Evolutionary conservation across 1,139 yeast genomes (phyloP).

Genomic region (Pichia sp.): DNA sequence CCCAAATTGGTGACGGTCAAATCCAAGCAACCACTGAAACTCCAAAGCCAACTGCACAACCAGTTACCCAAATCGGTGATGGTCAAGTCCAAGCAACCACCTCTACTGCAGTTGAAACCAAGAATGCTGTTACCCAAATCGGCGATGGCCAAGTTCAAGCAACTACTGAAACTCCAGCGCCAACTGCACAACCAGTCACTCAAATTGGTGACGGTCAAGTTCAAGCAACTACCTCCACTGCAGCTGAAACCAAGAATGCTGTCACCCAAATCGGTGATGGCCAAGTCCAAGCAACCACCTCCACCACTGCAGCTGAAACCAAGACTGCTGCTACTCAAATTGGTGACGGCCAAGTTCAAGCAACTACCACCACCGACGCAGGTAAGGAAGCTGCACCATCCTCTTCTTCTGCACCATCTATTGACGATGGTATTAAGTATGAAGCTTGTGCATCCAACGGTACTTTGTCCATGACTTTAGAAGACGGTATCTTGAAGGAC

Average conservation of each 20-base stretch:
- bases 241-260: constrained; percentile 21
- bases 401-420: constrained; percentile 5
- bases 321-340: constrained; percentile 30
- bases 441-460: constrained; percentile 45
- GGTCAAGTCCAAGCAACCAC: constrained; percentile 35
- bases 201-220: constrained; percentile 43
- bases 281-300: constrained; percentile 34
- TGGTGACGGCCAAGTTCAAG: constrained; percentile 39
- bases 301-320: neutral
- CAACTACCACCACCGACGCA: constrained; percentile 45
- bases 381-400: constrained; percentile 16
- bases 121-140: constrained; percentile 30
- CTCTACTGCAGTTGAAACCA: constrained; percentile 14
- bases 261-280: constrained; percentile 35
- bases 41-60: constrained; percentile 17
- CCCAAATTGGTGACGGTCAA: constrained; percentile 43
- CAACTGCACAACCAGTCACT: constrained; percentile 20
- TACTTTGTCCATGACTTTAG: constrained; percentile 51
- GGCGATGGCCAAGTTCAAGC: constrained; percentile 37
- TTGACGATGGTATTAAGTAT: constrained; percentile 32
- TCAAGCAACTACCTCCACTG: constrained; percentile 25
- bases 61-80: constrained; percentile 34
- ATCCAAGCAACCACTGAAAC: constrained; percentile 28
- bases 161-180: constrained; percentile 25
- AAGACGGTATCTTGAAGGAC: constrained; percentile 50